Evolutionary conservation across 164 flowering plant species (phyloP), one percentile per base, ranked within the genome.

Genomic region (Magnolia sinica): DNA sequence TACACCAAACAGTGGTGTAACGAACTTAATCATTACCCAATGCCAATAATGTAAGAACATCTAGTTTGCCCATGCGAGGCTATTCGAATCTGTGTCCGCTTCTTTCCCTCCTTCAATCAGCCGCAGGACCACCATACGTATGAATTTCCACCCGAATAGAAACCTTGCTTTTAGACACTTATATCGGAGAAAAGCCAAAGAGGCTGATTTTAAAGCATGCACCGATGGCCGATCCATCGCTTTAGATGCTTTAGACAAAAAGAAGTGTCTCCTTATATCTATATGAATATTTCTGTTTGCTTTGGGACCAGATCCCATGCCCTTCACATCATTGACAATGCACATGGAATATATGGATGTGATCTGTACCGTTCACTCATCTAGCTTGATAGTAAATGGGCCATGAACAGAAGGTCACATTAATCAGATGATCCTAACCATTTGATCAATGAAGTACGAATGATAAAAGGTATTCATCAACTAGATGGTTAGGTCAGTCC

Each of bases 171-270:
- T 72, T 14, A 16, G 74, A 37, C 59, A 11, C 27, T 11, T 55
- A 23, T 65, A 22, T 61, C 14, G 64, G 14, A 7, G 29, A 61
- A 55, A 14, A 55, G 64, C 2, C 5, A 71, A 71, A 9, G 71
- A 31, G 71, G 27, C 49, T 52, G 64, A 50, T 71, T 55, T 55
- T 61, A 72, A 72, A 72, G 74, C 74, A 52, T 55, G 63, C 64
- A 72, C 19, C 22, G n/a, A 14, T 50, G 61, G 14, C 61, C 18
- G 18, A 55, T 55, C 61, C 61, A 55, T 55, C 61, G 2, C 61
- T 55, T 55, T 55, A 55, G 16, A 55, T 55, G 18, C 13, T 55
- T 55, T 16, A 55, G 61, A 55, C 18, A 55, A 55, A 37, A 72
- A 27, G 24, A 61, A 55, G 74, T 2, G 22, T 23, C 58, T 55